Conservation (phyloP, 441 rosid genomes). For the Croton setiger region DNA sequence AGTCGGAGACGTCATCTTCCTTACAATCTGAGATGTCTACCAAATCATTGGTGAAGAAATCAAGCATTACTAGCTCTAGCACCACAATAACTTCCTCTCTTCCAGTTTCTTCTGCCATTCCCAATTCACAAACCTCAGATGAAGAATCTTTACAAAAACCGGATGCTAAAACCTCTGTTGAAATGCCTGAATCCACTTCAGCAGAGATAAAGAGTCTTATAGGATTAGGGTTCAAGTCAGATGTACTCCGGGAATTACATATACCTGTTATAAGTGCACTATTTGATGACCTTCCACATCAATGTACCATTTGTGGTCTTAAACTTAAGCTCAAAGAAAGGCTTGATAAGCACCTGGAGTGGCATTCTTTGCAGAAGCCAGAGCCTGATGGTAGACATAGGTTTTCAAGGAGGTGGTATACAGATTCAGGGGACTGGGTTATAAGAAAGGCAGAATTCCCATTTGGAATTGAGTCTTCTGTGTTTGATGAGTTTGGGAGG, state of each 20-base stretch:
- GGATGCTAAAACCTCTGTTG: constrained; percentile 31
- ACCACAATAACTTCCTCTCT: constrained; percentile 14
- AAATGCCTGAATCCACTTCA: constrained; percentile 26
- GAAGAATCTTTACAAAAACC: constrained; percentile 33
- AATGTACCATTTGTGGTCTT: constrained; percentile 76
- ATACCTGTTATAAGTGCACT: constrained; percentile 62
- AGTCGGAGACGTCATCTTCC: constrained; percentile 44
- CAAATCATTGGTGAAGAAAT: constrained; percentile 27
- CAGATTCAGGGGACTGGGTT: constrained; percentile 62
- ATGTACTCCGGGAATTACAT: constrained; percentile 74
- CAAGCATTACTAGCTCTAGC: constrained; percentile 5
- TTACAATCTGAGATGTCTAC: constrained; percentile 30
- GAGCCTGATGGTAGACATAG: constrained; percentile 31
- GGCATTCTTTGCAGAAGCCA: constrained; percentile 58
- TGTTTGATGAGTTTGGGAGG: constrained; percentile 33
- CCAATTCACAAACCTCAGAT: constrained; percentile 27
- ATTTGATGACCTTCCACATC: constrained; percentile 59
- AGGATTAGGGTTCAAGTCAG: constrained; percentile 77
- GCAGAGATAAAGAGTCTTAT: constrained; percentile 44
- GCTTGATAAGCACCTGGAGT: constrained; percentile 68
- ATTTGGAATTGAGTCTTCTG: constrained; percentile 37
- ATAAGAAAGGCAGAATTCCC: constrained; percentile 40
- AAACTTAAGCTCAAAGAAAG: constrained; percentile 61
- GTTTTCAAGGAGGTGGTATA: constrained; percentile 67
- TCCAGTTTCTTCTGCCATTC: constrained; percentile 29